A percentile compares a stretch with the other conserved stretches of the same genome.
These are phyloP conservation scores for Yamadazyma philogaea DNA, from an alignment of 805 yeast genomes.

Conservation along the genomic window DNA sequence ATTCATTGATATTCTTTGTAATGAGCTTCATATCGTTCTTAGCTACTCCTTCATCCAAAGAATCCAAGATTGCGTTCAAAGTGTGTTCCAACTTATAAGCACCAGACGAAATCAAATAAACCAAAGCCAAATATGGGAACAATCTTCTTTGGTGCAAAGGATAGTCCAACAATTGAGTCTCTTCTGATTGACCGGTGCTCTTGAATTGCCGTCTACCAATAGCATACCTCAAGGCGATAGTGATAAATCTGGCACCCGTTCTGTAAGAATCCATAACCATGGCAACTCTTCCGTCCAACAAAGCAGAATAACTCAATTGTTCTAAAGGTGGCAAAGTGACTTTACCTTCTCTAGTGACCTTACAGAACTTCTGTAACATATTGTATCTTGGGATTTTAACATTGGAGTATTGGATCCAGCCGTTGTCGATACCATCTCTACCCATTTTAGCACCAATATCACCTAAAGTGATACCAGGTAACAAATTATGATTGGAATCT, in stretches of 20 bases:
- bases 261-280: constrained; percentile 45
- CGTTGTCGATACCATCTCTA: constrained; percentile 48
- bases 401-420: constrained; percentile 46
- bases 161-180: constrained; percentile 42
- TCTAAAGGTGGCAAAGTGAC: constrained; percentile 44
- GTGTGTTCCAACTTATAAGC: constrained; percentile 37
- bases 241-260: constrained; percentile 39
- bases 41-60: constrained; percentile 37
- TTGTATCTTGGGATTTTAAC: constrained; percentile 44
- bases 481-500: constrained; percentile 39
- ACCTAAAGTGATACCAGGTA: constrained; percentile 45
- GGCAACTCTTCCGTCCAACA: constrained; percentile 44
- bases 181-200: constrained; percentile 25
- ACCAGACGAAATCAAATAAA: constrained; percentile 38
- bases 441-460: constrained; percentile 50
- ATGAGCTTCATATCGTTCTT: constrained; percentile 30
- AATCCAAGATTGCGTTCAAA: constrained; percentile 27
- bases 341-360: constrained; percentile 38
- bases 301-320: constrained; percentile 43
- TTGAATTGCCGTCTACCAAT: constrained; percentile 46
- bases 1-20: constrained; percentile 30
- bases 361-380: constrained; percentile 45
- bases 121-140: constrained; percentile 41
- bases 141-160: constrained; percentile 46
- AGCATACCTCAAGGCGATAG: constrained; percentile 45